Evolutionary conservation across 169 alveolate species (phyloP), one percentile per base, ranked within the genome.

Genomic region (Cystoisospora suis): DNA sequence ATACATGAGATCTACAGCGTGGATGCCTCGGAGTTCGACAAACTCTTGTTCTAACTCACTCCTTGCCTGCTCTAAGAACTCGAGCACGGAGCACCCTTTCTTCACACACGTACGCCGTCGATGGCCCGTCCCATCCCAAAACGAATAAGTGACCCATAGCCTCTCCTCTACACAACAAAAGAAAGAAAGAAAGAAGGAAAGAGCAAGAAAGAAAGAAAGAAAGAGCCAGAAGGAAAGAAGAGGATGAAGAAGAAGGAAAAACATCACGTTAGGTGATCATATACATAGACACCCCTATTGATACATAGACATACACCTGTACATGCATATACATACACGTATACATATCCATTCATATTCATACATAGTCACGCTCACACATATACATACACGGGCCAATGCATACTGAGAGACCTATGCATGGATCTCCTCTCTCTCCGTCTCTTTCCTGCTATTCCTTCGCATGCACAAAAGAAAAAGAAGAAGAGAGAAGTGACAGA

Each of bases 111-210:
- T 79, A 59, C 90, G 75, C 20, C 96, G 77, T n/a, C 96, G 49
- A 88, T 94, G 96, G 3, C 96, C 96, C 20, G 92, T 56, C 15
- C 96, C 96, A 34, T 94, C 96, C 96, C 96, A 94, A 65, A 92
- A 94, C 29, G 94, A 90, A 65, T 90, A 94, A 32, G 93, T 93
- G n/a, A 94, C 91, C 77, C 90, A 93, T 36, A 94, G 83, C 3
- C 92, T 77, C 80, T 90, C 93, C 36, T 75, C 93, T 89, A 75
- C 9, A 29, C 23, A 72, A 72, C 3, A 23, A 61, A 61, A 61
- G 36, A 23, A 9, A 40, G 32, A 72, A 7, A 17, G 23, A 3
- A 12, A 53, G 65, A 53, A 23, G 29, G 65, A 53, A 53, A 15
- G 65, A 23, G 23, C 65, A 23, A 53, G 23, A 23, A 23, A 12